Percentiles rank a stretch among this genome's conserved stretches.
These are phyloP conservation scores for Schwanniomyces sp. DNA, from an alignment of 805 yeast genomes.

Conservation along the genomic window DNA sequence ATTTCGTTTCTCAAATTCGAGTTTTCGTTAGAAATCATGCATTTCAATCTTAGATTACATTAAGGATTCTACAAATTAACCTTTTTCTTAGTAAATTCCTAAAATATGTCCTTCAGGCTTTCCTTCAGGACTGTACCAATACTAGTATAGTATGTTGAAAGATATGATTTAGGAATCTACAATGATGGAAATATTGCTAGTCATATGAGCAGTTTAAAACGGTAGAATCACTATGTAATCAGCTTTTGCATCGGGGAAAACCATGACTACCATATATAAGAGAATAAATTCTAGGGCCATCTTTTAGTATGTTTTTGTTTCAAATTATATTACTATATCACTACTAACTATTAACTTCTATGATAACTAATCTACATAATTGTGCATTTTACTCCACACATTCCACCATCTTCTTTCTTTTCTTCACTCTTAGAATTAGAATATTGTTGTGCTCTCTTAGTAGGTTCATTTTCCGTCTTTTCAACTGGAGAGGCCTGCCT, in stretches of 20 bases:
- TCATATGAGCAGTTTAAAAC: not conserved
- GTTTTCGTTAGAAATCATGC: not conserved
- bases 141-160: conserved; percentile 3
- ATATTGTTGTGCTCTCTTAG: conserved; percentile 9
- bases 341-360: not conserved
- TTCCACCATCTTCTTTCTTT: conserved; percentile 9
- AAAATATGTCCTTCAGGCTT: conserved; percentile 4
- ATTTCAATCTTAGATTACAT: not conserved
- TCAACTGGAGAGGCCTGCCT: conserved; percentile 11
- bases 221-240: not conserved
- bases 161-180: not conserved
- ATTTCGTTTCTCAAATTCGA: not conserved
- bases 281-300: not conserved
- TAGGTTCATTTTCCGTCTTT: not conserved
- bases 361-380: conserved; percentile 11
- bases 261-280: not conserved
- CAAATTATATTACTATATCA: not conserved
- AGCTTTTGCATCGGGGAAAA: not conserved
- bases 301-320: not conserved
- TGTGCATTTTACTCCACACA: conserved; percentile 14
- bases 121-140: conserved; percentile 11
- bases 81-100: not conserved
- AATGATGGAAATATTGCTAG: not conserved
- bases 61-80: not conserved
- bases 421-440: conserved; percentile 13